phyloP scores from a whole-genome alignment of 2,329 filamentous ascomycete genomes.

The Cladosporium sp. region DNA sequence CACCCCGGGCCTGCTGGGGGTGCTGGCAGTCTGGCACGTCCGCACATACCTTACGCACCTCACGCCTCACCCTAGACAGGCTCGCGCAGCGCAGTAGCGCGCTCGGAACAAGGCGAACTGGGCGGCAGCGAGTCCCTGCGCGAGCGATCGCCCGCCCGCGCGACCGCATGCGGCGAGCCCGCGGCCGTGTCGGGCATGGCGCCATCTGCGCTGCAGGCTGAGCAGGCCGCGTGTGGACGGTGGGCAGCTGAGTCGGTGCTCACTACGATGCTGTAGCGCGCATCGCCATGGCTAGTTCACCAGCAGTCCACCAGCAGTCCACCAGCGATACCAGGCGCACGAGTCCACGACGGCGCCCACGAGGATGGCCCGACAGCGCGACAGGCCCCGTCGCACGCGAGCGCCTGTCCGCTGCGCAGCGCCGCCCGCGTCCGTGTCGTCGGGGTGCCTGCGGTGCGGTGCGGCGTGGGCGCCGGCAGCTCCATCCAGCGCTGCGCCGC shows the following conservation, averaged over 20 bases:
- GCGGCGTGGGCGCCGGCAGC: not conserved
- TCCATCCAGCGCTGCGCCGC: not conserved
- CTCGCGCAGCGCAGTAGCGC: not conserved
- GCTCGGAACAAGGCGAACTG: conserved; percentile 6
- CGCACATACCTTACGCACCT: too few species aligned
- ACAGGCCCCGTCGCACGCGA: not conserved
- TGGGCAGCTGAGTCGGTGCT: too few species aligned
- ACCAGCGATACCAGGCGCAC: too few species aligned
- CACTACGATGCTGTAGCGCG: too few species aligned
- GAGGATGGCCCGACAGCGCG: conserved; percentile 3
- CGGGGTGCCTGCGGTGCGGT: too few species aligned
- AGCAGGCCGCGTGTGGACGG: too few species aligned
- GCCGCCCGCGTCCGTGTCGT: not conserved
- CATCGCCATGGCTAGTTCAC: too few species aligned
- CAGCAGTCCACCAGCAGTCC: too few species aligned
- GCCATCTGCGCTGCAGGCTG: not conserved
- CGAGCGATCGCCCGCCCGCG: not conserved
- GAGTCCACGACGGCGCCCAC: not conserved
- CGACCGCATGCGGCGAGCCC: not conserved
- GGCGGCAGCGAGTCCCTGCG: not conserved
- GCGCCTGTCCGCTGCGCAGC: not conserved
- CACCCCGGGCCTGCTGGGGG: conserved; percentile 1
- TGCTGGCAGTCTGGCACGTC: too few species aligned
- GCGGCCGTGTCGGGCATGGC: conserved; percentile 1
- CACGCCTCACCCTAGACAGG: not conserved